Base-by-base conservation (phyloP, 768 basidiomycete genomes). In the Russula dissimulans region DNA sequence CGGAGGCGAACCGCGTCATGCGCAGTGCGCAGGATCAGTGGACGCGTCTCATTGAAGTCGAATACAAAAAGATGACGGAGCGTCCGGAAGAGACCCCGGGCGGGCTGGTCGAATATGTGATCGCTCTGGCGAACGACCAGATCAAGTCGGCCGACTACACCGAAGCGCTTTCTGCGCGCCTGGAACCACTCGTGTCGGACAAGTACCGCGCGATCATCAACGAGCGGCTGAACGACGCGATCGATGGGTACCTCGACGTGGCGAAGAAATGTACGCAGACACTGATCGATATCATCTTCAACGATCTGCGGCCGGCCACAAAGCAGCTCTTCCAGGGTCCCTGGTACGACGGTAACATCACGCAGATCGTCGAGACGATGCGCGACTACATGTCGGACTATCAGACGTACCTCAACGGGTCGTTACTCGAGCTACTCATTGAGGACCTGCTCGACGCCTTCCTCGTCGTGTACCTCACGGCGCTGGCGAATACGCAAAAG, bases 221-320 rank as follows among this genome's bases (percentile, higher is more conserved):
- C 65, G 91, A 93, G 68, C 81, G 85, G 46, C 77, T 98, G 54
- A 97, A 97, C 75, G 89, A 95, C 64, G 94, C 95, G 38, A 97
- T 98, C 66, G 95, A 99, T 70, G 97, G 97, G 3, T 98, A 95
- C 72, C 82, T 98, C 63, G 97, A 99, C 72, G 92, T 98, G 42
- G 95, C 95, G 54, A 98, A 98, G 78, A 91, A 91, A 71, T 98
- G 95, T 77, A 93, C 89, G 22, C 90, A 95, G 67, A 88, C 89
- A 0, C 82, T 99, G 59, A 94, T 99, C 68, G 89, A 91, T 67
- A 84, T 95, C 67, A 86, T 98, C 67, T 93, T 97, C 78, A 90
- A 97, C 72, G 97, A 98, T 71, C 75, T 98, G 66, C 91, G 87
- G 70, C 84, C 88, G 0, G 95, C 89, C 10, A 88, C 84, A 15